phyloP scores from a whole-genome alignment of 345 rosid genomes.

The Acer saccharum region DNA sequence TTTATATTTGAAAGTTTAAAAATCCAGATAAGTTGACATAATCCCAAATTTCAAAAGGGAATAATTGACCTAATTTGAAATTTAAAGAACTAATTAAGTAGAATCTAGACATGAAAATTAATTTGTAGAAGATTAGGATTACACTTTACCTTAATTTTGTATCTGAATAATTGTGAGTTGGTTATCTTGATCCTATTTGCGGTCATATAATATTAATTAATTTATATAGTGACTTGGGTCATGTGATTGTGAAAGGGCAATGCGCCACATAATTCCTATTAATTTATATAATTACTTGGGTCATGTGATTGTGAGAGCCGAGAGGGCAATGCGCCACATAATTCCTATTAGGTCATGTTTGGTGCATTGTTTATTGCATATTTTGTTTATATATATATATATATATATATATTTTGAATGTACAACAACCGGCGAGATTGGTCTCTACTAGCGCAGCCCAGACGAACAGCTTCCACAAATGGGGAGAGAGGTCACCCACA shows the following conservation, averaged over 20 bases:
- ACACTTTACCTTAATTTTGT: not conserved
- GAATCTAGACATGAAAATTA: too few species aligned
- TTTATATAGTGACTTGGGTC: not conserved
- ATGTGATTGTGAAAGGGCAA: not conserved
- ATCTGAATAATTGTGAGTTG: not conserved
- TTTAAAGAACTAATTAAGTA: too few species aligned
- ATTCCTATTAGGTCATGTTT: not conserved
- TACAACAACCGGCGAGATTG: too few species aligned
- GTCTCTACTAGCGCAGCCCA: too few species aligned
- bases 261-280: slow-evolving; percentile 12
- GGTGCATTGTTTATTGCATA: not conserved
- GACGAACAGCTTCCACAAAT: too few species aligned
- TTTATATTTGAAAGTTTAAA: too few species aligned
- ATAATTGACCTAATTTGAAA: too few species aligned
- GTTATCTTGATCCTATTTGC: not conserved
- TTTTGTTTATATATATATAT: not conserved
- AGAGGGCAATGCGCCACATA: slow-evolving; percentile 16
- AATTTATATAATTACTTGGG: not conserved
- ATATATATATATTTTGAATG: too few species aligned
- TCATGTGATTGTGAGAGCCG: too few species aligned
- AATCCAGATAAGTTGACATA: too few species aligned
- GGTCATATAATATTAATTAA: not conserved
- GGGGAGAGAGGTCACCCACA: too few species aligned
- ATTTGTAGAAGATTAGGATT: not conserved
- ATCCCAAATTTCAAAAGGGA: too few species aligned